phyloP scores from a whole-genome alignment of 2,329 filamentous ascomycete species.

The Ceratocystis ficicola region DNA sequence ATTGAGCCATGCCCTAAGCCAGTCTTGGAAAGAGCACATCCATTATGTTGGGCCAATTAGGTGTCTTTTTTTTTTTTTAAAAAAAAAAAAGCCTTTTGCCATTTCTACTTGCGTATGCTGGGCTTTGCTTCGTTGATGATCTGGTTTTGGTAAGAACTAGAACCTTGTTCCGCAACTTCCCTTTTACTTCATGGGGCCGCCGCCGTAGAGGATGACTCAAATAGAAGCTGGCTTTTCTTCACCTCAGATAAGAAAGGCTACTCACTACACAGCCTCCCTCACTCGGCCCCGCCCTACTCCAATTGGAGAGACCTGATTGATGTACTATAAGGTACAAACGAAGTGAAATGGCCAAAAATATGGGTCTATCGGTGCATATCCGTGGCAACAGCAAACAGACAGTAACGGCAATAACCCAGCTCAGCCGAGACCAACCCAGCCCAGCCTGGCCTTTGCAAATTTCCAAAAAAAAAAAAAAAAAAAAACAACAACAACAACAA shows the following conservation, averaged over 20 bases:
- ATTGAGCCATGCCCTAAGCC: neutral
- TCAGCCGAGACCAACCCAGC: neutral
- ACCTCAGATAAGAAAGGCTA: neutral
- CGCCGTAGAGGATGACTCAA: neutral
- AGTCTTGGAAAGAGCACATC: neutral
- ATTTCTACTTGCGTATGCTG: too few species aligned
- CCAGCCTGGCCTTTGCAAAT: neutral
- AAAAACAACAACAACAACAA: too few species aligned
- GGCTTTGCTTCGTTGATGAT: too few species aligned
- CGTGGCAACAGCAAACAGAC: constrained; percentile 6
- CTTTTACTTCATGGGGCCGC: neutral
- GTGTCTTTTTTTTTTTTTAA: neutral
- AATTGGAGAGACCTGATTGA: neutral
- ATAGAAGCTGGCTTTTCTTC: neutral
- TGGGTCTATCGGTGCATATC: neutral
- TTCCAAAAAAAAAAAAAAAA: neutral
- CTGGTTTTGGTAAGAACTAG: neutral
- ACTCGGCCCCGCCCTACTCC: neutral
- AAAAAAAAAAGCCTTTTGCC: neutral
- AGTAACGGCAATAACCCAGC: neutral
- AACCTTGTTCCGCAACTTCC: neutral
- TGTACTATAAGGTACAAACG: neutral
- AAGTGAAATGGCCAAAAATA: neutral
- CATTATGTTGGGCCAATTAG: neutral
- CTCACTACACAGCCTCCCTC: neutral